phyloP scores from a whole-genome alignment of 108 stramenopile genomes.

The Nannochloropsis granulata region DNA sequence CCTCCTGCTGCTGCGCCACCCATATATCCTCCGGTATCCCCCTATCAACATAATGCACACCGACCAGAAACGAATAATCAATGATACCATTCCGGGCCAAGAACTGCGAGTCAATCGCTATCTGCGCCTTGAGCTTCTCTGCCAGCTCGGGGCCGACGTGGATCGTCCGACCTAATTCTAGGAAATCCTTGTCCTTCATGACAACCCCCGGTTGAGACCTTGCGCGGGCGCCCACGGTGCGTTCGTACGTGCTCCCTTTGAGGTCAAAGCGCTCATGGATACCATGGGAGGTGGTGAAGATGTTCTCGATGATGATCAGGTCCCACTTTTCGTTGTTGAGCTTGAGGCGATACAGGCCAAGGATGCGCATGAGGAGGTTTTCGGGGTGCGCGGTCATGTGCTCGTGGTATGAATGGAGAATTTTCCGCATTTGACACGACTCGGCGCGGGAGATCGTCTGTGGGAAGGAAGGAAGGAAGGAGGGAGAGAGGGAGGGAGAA shows the following conservation, averaged over 20 bases:
- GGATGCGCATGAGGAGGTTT: neutral
- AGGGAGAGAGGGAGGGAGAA: neutral
- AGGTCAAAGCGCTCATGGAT: neutral
- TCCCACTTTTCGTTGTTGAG: neutral
- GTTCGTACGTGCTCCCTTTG: neutral
- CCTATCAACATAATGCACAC: neutral
- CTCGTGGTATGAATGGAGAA: neutral
- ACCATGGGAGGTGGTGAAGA: neutral
- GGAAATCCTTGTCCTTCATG: neutral
- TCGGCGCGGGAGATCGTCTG: neutral
- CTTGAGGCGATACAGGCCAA: neutral
- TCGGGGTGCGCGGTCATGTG: neutral
- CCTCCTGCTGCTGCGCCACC: neutral
- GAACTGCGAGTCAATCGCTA: neutral
- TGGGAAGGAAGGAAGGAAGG: neutral
- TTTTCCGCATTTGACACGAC: neutral
- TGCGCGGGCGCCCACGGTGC: neutral
- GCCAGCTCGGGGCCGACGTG: neutral
- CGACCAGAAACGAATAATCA: neutral
- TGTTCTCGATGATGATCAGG: neutral
- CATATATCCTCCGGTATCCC: neutral
- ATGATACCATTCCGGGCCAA: neutral
- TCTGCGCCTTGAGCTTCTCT: neutral
- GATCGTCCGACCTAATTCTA: neutral
- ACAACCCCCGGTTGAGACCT: neutral